Base-by-base conservation (phyloP, 805 yeast species). In the Starmerella apis region DNA sequence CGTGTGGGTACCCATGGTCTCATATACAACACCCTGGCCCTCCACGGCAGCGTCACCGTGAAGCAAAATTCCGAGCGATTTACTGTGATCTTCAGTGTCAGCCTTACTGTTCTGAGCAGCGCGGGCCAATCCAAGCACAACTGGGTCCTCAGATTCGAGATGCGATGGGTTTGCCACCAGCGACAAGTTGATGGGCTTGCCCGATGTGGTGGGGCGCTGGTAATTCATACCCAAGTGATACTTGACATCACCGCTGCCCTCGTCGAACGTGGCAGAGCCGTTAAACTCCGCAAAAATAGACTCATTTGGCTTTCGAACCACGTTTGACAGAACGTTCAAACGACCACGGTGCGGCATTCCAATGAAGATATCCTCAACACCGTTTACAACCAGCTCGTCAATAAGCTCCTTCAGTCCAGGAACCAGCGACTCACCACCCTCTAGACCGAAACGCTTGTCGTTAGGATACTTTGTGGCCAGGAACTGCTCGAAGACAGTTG, bases 321-420 rank as follows among this genome's bases (percentile, higher is more conserved):
- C 97, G 73, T 92, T 92, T 53, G 97, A 86, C 70, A 92, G 78
- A 82, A 92, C 88, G 70, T 92, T 92, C 63, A 92, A 76, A 74
- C 99, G 82, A 72, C 99, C 99, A 78, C 99, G 85, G 72, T 92
- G 99, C 48, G 99, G 96, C 97, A 92, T 92, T 74, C 99, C 99
- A 62, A 92, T 83, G 63, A 90, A 94, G 55, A 92, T 81, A 67
- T 90, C 97, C 71, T 88, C 96, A 47, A 90, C 82, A 61, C 99
- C 99, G 55, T 74, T 71, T 38, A 63, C 69, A 46, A 88, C 97
- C 41, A 95, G 77, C 59, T 87, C 81, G 70, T 92, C 99, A 65
- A 92, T 87, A 66, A 92, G 69, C 45, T 96, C 83, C 74, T 92
- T 92, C 76, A 92, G 81, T 73, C 97, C 98, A 42, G 97, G 97